Evolutionary conservation across 2,329 filamentous ascomycete species (phyloP).

Genomic region (Fusarium denticulatum): DNA sequence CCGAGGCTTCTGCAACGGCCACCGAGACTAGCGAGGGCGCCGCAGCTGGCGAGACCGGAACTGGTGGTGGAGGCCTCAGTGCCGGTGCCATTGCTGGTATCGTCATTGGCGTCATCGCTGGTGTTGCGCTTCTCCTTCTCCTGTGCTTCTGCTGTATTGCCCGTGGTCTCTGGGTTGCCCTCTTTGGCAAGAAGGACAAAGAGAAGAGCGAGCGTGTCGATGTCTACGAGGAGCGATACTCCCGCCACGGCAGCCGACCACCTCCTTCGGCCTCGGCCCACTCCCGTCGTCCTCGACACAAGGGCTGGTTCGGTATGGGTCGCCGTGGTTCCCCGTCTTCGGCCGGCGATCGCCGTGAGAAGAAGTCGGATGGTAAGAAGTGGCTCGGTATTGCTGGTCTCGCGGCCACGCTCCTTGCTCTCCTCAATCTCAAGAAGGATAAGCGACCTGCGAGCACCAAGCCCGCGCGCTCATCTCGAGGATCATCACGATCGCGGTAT

Average conservation of each 20-base stretch:
- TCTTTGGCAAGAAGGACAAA: conserved; percentile 67
- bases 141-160: conserved; percentile 80
- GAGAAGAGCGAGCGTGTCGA: conserved; percentile 66
- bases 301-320: conserved; percentile 63
- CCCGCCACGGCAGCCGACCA: conserved; percentile 56
- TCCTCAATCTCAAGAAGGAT: conserved; percentile 65
- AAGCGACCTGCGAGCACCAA: conserved; percentile 56
- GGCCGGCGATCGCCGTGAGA: conserved; percentile 54
- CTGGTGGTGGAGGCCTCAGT: conserved; percentile 62
- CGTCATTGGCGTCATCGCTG: conserved; percentile 77
- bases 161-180: conserved; percentile 68
- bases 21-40: conserved; percentile 54
- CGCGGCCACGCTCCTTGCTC: conserved; percentile 60
- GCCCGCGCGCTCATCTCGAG: conserved; percentile 50
- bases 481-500: conserved; percentile 59
- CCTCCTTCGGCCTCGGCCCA: conserved; percentile 50
- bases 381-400: conserved; percentile 64
- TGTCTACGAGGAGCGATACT: conserved; percentile 71
- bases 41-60: conserved; percentile 43
- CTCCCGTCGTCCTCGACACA: conserved; percentile 62
- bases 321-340: conserved; percentile 54
- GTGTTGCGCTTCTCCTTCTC: conserved; percentile 72
- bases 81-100: conserved; percentile 83
- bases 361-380: conserved; percentile 59
- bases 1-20: conserved; percentile 63